phyloP scores from a whole-genome alignment of 1,139 yeast species.

The Candida tunisiensis region DNA sequence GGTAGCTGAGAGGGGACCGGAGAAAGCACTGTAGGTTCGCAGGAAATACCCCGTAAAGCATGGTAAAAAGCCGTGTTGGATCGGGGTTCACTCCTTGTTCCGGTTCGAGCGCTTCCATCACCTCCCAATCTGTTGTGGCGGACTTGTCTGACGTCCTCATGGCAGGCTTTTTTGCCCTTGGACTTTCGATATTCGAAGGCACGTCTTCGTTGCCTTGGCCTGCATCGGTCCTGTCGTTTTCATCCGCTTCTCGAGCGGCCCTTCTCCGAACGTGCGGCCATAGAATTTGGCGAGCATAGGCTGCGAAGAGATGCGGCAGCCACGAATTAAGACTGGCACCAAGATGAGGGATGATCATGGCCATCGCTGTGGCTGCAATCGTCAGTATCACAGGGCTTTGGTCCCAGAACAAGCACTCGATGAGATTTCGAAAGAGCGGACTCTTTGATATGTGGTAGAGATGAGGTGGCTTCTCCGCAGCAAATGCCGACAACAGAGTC shows the following conservation, averaged over 20 bases:
- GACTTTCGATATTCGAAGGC: not conserved
- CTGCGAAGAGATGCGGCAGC: conserved; percentile 28
- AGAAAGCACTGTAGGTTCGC: conserved; percentile 30
- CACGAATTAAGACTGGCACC: conserved; percentile 20
- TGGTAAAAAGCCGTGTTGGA: conserved; percentile 23
- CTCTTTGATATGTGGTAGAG: conserved; percentile 22
- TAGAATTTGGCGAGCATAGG: conserved; percentile 29
- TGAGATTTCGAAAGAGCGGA: conserved; percentile 25
- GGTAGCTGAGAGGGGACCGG: conserved; percentile 24
- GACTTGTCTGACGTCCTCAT: conserved; percentile 1
- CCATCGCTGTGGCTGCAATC: conserved; percentile 26
- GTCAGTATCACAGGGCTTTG: conserved; percentile 26
- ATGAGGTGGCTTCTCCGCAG: conserved; percentile 17
- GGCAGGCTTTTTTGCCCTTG: conserved; percentile 1
- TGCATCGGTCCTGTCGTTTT: conserved; percentile 1
- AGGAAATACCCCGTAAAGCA: conserved; percentile 49
- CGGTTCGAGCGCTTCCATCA: conserved; percentile 8
- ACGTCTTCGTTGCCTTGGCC: not conserved
- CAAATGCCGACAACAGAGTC: conserved; percentile 17
- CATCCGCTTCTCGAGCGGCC: conserved; percentile 2
- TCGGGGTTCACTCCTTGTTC: conserved; percentile 3
- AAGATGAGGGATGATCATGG: conserved; percentile 40
- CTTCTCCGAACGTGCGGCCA: conserved; percentile 15
- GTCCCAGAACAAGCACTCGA: conserved; percentile 30
- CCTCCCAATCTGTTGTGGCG: conserved; percentile 16